Evolutionary conservation across 192 early-diverging fungal species (phyloP).

Genomic region (Coemansia sp.): DNA sequence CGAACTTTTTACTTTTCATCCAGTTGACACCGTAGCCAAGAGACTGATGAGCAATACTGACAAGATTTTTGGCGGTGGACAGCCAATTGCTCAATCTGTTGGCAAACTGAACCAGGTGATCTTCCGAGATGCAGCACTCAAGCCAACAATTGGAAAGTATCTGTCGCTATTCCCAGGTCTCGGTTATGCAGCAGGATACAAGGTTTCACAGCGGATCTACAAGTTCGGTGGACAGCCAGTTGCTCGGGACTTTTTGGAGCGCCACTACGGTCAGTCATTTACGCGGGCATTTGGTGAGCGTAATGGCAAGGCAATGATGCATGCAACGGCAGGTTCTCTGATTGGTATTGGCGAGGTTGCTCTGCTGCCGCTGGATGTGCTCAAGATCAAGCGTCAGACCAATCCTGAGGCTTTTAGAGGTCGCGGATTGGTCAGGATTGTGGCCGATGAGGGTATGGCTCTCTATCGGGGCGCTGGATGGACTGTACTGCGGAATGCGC

Average conservation of each 20-base stretch:
- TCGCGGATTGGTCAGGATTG: conserved; percentile 73
- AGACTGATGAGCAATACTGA: conserved; percentile 94
- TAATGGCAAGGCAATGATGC: conserved; percentile 94
- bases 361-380: conserved; percentile 91
- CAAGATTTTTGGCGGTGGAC: conserved; percentile 70
- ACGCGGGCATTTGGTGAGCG: conserved; percentile 84
- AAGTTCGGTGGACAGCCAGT: conserved; percentile 99
- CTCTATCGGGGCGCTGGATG: conserved; percentile 94
- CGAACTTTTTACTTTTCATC: conserved; percentile 96
- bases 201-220: conserved; percentile 95
- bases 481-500: conserved; percentile 97
- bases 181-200: conserved; percentile 98
- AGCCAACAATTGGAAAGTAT: conserved; percentile 79
- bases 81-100: conserved; percentile 62
- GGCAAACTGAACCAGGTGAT: conserved; percentile 78
- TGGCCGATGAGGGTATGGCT: conserved; percentile 85
- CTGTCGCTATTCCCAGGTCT: conserved; percentile 95
- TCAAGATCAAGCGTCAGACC: conserved; percentile 98
- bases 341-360: conserved; percentile 98
- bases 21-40: conserved; percentile 98
- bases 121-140: conserved; percentile 84
- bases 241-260: conserved; percentile 89
- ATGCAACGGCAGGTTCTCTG: conserved; percentile 94
- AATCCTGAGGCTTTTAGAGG: conserved; percentile 87
- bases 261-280: conserved; percentile 75